A percentile compares a stretch with the other conserved stretches of the same genome.
These are phyloP conservation scores for Yarrowia keelungensis DNA, from an alignment of 805 yeast genomes.

Conservation along the genomic window DNA sequence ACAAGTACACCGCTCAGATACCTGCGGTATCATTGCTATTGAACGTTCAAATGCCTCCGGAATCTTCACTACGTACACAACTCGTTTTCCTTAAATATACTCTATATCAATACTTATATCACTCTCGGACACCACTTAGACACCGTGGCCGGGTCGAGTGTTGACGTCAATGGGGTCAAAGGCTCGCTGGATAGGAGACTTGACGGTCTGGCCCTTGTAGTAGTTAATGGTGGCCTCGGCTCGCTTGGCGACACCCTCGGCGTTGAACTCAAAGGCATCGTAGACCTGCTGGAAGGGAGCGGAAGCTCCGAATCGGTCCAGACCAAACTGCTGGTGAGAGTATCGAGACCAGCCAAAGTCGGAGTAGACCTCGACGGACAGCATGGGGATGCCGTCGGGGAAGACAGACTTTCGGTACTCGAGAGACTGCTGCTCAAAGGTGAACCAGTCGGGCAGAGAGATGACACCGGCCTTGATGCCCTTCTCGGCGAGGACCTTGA, in stretches of 20 bases:
- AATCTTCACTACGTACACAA: background rate
- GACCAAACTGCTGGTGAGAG: conserved; percentile 95
- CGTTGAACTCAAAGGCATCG: conserved; percentile 87
- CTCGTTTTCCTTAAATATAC: conserved; percentile 14
- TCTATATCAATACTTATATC: conserved; percentile 22
- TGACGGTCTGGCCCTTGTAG: conserved; percentile 76
- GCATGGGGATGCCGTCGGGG: conserved; percentile 92
- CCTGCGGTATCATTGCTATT: no score
- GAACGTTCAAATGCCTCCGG: no score
- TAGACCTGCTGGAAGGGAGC: conserved; percentile 86
- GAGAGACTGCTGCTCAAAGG: conserved; percentile 82
- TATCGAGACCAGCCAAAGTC: conserved; percentile 93
- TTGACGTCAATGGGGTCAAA: conserved; percentile 50
- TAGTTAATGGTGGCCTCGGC: conserved; percentile 78
- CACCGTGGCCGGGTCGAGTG: conserved; percentile 39
- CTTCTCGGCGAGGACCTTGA: conserved; percentile 66
- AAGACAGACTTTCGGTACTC: conserved; percentile 85
- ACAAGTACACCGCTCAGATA: no score
- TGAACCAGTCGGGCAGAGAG: conserved; percentile 89
- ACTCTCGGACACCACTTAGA: background rate
- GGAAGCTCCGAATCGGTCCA: conserved; percentile 95
- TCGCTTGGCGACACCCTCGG: conserved; percentile 89
- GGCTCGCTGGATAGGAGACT: conserved; percentile 82
- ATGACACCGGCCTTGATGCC: conserved; percentile 84
- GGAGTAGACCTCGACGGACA: conserved; percentile 93